A percentile compares a stretch with the other conserved stretches of the same genome.
phyloP scores from a whole-genome alignment of 805 yeast species.

The Barnettozyma siamensis region DNA sequence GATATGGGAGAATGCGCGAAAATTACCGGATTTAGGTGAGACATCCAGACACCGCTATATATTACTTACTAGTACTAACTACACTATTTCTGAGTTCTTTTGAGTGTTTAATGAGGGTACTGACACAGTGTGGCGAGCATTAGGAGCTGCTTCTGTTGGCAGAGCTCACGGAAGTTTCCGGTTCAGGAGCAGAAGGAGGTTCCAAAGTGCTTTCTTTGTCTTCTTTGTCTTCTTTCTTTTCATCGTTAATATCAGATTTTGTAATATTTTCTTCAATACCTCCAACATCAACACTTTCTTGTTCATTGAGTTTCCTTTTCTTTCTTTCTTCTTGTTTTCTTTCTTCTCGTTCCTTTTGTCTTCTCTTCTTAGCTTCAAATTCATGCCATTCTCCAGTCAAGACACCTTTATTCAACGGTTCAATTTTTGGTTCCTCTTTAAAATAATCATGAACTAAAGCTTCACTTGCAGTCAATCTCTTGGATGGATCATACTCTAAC shows the following conservation, averaged over 20 bases:
- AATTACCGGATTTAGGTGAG: too few species aligned
- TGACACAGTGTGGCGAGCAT: too few species aligned
- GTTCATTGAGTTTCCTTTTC: constrained; percentile 10
- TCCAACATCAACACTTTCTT: background rate
- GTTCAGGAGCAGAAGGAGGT: constrained; percentile 7
- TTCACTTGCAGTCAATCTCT: constrained; percentile 59
- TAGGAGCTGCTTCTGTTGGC: too few species aligned
- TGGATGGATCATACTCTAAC: constrained; percentile 61
- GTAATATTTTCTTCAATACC: background rate
- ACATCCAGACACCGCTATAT: too few species aligned
- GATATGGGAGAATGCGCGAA: too few species aligned
- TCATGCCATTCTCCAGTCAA: constrained; percentile 92
- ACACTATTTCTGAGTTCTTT: too few species aligned
- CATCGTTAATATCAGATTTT: background rate
- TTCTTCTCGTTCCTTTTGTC: constrained; percentile 25
- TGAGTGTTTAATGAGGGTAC: too few species aligned
- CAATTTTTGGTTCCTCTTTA: constrained; percentile 58
- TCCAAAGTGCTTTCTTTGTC: constrained; percentile 4
- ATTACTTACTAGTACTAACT: too few species aligned
- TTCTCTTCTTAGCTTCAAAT: constrained; percentile 81
- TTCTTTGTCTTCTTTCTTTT: background rate
- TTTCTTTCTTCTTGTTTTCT: constrained; percentile 15
- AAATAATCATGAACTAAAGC: constrained; percentile 75
- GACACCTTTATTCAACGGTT: constrained; percentile 48
- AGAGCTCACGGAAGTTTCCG: background rate